These are phyloP conservation scores for Solanum clarkiae DNA, from an alignment of 257 asterid species.

Conservation along the genomic window DNA sequence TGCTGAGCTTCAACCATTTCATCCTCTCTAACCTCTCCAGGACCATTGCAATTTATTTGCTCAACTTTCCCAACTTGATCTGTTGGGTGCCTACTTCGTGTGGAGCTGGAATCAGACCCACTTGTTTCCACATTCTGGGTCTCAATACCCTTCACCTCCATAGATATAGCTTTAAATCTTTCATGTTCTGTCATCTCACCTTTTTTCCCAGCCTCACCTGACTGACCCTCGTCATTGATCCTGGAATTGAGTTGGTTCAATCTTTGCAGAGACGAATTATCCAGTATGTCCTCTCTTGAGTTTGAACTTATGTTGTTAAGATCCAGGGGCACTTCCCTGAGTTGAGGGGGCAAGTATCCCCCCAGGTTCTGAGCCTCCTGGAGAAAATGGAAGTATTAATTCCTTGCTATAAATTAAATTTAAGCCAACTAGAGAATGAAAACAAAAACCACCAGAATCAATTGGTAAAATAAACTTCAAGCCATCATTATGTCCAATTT, in stretches of 20 bases:
- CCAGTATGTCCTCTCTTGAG: conserved; percentile 18
- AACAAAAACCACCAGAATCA: background rate
- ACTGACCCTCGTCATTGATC: conserved; percentile 26
- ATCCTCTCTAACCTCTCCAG: conserved; percentile 43
- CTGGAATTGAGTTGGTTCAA: conserved; percentile 16
- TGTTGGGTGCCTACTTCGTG: conserved; percentile 38
- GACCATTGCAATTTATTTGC: conserved; percentile 36
- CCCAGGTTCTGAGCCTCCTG: conserved; percentile 41
- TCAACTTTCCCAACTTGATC: conserved; percentile 32
- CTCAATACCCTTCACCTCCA: conserved; percentile 25
- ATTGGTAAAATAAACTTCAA: background rate
- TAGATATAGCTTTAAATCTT: conserved; percentile 15
- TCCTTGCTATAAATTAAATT: background rate
- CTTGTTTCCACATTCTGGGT: conserved; percentile 48
- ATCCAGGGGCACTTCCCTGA: conserved; percentile 18
- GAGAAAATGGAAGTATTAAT: conserved; percentile 6
- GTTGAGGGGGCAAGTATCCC: conserved; percentile 24
- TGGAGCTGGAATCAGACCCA: conserved; percentile 78
- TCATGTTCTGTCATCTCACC: conserved; percentile 17
- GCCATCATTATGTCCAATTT: background rate
- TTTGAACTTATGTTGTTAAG: conserved; percentile 23
- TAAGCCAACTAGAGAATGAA: conserved; percentile 4
- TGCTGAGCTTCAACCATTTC: conserved; percentile 51
- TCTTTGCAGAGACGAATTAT: conserved; percentile 25
- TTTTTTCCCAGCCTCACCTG: conserved; percentile 18